Percentiles rank a stretch among this genome's conserved stretches.
These are phyloP conservation scores for Ogataea neopini DNA, from an alignment of 805 yeast species.

Conservation along the genomic window DNA sequence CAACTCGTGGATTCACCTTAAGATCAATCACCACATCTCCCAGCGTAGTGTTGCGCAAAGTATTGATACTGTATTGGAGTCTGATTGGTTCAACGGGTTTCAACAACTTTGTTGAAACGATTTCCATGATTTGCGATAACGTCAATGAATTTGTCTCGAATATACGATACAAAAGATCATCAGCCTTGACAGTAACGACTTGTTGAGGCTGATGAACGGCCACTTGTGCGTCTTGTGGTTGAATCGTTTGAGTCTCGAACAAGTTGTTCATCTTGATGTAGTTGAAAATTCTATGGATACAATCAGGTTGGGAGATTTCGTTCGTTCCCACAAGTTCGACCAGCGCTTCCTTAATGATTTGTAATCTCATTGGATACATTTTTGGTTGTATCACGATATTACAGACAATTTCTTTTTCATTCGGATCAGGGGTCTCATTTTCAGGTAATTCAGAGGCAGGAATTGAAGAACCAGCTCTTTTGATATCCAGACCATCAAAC, in stretches of 20 bases:
- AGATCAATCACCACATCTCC: conserved; percentile 83
- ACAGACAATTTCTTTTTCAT: conserved; percentile 55
- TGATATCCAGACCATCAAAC: conserved; percentile 89
- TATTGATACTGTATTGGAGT: conserved; percentile 72
- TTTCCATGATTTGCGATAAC: conserved; percentile 71
- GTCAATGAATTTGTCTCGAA: conserved; percentile 55
- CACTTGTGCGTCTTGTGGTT: conserved; percentile 21
- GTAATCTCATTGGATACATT: conserved; percentile 66
- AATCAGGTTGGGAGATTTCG: conserved; percentile 83
- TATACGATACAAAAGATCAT: conserved; percentile 46
- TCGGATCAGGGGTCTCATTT: conserved; percentile 24
- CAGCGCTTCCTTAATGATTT: conserved; percentile 60
- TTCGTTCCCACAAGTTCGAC: conserved; percentile 70
- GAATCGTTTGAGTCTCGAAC: conserved; percentile 35
- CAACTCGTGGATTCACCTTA: conserved; percentile 47
- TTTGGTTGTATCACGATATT: conserved; percentile 80
- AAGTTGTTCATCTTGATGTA: conserved; percentile 39
- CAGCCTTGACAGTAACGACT: conserved; percentile 38
- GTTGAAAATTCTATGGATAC: conserved; percentile 47
- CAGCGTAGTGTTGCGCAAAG: conserved; percentile 72
- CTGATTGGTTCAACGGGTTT: conserved; percentile 79
- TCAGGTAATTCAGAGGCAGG: conserved; percentile 26
- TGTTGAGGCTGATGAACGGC: conserved; percentile 25
- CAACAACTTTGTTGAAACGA: conserved; percentile 64
- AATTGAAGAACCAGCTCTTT: conserved; percentile 62